Conservation (phyloP, 2,329 filamentous ascomycete genomes). For the Penicillium digitatum region DNA sequence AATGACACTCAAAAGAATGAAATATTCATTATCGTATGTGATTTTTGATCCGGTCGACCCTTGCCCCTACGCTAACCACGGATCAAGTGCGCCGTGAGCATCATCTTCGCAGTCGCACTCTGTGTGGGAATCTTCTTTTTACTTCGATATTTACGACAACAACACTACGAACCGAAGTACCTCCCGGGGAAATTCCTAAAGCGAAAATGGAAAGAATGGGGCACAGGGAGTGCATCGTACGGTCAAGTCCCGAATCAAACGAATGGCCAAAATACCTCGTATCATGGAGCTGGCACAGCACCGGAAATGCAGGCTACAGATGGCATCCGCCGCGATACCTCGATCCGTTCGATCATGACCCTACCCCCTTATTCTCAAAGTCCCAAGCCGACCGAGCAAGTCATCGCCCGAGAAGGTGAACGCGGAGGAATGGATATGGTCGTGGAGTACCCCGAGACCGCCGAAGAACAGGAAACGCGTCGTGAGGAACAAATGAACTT, state of each 20-base stretch:
- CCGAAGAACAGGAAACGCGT: constrained; percentile 70
- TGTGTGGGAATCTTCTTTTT: constrained; percentile 34
- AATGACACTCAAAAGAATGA: constrained; percentile 20
- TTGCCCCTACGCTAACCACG: constrained; percentile 6
- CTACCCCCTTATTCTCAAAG: constrained; percentile 76
- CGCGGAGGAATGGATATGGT: constrained; percentile 87
- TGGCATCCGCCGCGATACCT: constrained; percentile 73
- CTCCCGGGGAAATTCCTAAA: constrained; percentile 52
- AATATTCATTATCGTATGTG: constrained; percentile 32
- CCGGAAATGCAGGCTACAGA: constrained; percentile 28
- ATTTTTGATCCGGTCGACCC: background rate
- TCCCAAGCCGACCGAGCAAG: constrained; percentile 70
- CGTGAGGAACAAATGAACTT: constrained; percentile 90
- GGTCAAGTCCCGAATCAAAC: constrained; percentile 36
- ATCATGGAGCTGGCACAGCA: constrained; percentile 25
- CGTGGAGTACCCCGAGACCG: constrained; percentile 75
- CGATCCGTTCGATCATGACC: constrained; percentile 89
- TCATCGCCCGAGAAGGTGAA: constrained; percentile 85
- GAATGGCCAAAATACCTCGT: constrained; percentile 24
- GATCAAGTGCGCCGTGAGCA: constrained; percentile 25
- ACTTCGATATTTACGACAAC: constrained; percentile 43
- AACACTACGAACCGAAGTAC: constrained; percentile 49
- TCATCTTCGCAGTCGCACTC: constrained; percentile 33
- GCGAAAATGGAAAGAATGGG: constrained; percentile 51
- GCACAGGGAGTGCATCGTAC: constrained; percentile 39